Percentiles rank a stretch among this genome's conserved stretches.
These are phyloP conservation scores for Forsythia suspensa DNA, from an alignment of 257 asterid species.

Conservation along the genomic window DNA sequence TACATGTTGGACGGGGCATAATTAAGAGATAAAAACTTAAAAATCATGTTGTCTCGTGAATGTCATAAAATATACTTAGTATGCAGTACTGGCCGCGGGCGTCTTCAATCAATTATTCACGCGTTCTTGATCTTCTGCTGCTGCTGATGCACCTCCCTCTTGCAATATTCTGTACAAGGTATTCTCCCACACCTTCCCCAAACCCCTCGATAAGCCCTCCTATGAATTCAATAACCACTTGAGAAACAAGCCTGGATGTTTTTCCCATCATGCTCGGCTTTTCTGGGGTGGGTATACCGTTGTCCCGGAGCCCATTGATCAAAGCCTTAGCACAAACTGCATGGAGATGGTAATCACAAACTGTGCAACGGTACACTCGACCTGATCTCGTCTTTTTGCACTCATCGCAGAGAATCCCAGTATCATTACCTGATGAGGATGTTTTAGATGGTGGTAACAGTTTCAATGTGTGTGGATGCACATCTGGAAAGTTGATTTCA, in stretches of 20 bases:
- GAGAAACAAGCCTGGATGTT: constrained; percentile 71
- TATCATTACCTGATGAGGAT: constrained; percentile 5
- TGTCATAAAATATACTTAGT: not conserved
- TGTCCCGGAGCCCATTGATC: constrained; percentile 66
- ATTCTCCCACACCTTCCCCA: constrained; percentile 84
- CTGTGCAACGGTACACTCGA: constrained; percentile 64
- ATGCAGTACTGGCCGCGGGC: not conserved
- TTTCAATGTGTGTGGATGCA: constrained; percentile 54
- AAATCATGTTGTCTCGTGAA: not conserved
- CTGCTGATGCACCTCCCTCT: constrained; percentile 48
- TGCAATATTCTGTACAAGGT: constrained; percentile 43
- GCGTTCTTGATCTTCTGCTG: constrained; percentile 23
- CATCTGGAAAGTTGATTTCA: constrained; percentile 34
- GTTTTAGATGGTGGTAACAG: constrained; percentile 39
- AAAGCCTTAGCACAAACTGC: constrained; percentile 68
- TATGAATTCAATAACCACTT: constrained; percentile 66
- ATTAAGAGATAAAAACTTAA: not conserved
- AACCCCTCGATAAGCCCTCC: constrained; percentile 74
- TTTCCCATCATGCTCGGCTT: constrained; percentile 63
- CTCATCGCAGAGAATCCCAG: constrained; percentile 38
- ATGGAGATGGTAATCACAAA: constrained; percentile 69
- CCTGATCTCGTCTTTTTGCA: constrained; percentile 63
- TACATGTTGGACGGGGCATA: not conserved
- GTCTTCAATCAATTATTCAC: not conserved
- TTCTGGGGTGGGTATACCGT: constrained; percentile 55